Evolutionary conservation across 768 basidiomycete genomes (phyloP).

Genomic region (Collybiopsis luxurians): DNA sequence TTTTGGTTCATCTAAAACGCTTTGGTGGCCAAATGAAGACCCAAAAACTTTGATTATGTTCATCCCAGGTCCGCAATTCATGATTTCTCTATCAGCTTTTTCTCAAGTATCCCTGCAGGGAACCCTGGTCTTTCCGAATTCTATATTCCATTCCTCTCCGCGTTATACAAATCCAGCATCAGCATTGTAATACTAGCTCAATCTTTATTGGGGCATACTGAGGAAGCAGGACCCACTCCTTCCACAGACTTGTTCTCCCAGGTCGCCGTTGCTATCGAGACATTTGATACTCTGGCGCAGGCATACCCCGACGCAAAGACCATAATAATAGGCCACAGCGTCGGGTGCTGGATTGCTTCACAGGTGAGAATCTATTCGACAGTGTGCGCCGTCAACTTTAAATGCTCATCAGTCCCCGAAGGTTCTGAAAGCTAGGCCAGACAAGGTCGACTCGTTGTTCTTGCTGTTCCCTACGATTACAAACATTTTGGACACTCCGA

Average conservation of each 20-base stretch:
- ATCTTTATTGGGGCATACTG: constrained; percentile 65
- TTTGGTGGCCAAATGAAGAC: constrained; percentile 46
- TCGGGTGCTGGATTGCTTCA: constrained; percentile 67
- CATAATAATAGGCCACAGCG: constrained; percentile 62
- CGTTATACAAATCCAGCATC: constrained; percentile 34
- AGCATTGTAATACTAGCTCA: constrained; percentile 55
- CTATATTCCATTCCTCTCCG: constrained; percentile 62
- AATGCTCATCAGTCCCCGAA: constrained; percentile 17
- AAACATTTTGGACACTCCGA: constrained; percentile 61
- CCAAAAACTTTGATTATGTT: constrained; percentile 41
- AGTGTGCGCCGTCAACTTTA: not conserved
- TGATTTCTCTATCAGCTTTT: constrained; percentile 1
- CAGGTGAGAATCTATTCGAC: constrained; percentile 38
- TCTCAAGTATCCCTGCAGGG: constrained; percentile 24
- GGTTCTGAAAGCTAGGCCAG: constrained; percentile 48
- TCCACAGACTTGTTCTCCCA: constrained; percentile 28
- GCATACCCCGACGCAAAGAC: constrained; percentile 35
- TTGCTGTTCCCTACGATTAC: constrained; percentile 72
- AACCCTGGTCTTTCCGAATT: constrained; percentile 65
- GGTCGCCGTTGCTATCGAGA: constrained; percentile 52
- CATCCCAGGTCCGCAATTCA: constrained; percentile 39
- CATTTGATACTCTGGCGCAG: constrained; percentile 42
- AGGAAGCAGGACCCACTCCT: constrained; percentile 25
- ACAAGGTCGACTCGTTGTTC: constrained; percentile 41
- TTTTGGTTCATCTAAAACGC: constrained; percentile 41